phyloP scores from a whole-genome alignment of 331 rosid species.

The Cydonia oblonga region DNA sequence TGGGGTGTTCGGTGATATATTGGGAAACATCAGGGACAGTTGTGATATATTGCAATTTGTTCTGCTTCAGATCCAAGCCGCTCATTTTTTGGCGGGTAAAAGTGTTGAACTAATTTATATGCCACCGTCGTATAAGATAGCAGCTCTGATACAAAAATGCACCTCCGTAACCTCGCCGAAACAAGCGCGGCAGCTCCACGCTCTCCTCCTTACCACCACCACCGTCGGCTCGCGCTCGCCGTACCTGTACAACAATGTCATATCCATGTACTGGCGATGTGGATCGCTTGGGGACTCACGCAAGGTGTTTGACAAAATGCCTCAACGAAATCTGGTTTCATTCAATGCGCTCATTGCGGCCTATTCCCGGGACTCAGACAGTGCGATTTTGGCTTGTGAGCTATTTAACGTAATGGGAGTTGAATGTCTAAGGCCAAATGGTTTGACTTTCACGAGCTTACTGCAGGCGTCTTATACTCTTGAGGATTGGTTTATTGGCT shows the following conservation, averaged over 20 bases:
- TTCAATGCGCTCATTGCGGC: slow-evolving; percentile 68
- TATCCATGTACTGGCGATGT: slow-evolving; percentile 57
- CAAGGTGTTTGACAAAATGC: slow-evolving; percentile 72
- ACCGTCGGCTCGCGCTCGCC: slow-evolving; percentile 22
- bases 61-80: not conserved
- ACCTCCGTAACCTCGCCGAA: slow-evolving; percentile 33
- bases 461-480: slow-evolving; percentile 49
- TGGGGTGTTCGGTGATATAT: not conserved
- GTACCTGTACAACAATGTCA: slow-evolving; percentile 49
- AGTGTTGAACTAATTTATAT: slow-evolving; percentile 10
- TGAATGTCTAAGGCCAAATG: slow-evolving; percentile 41
- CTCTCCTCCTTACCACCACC: slow-evolving; percentile 43
- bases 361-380: slow-evolving; percentile 31
- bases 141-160: slow-evolving; percentile 50
- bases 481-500: slow-evolving; percentile 49
- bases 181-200: slow-evolving; percentile 77
- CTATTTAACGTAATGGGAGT: slow-evolving; percentile 33
- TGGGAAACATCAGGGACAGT: not conserved
- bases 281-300: slow-evolving; percentile 39
- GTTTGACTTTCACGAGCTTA: slow-evolving; percentile 61
- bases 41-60: slow-evolving; percentile 1
- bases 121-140: slow-evolving; percentile 16
- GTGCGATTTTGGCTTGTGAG: slow-evolving; percentile 30
- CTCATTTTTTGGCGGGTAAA: not conserved
- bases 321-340: slow-evolving; percentile 55